Evolutionary conservation across 2,329 filamentous ascomycete species (phyloP).

Genomic region (Aureobasidium zeae): DNA sequence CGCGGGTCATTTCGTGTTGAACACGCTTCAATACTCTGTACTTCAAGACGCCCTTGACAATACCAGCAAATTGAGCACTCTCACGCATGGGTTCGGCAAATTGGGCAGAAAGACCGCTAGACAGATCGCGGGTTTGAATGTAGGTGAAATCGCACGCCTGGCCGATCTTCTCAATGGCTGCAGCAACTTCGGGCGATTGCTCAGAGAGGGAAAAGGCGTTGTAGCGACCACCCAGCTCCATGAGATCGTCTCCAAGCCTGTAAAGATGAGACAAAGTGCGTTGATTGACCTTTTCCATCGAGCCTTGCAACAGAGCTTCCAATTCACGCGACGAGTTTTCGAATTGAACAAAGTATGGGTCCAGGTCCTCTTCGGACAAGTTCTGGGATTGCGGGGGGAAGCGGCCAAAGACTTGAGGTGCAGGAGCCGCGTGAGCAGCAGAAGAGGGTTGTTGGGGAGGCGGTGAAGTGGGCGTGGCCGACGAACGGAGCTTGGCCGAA

Average conservation of each 20-base stretch:
- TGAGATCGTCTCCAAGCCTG: slow-evolving; percentile 74
- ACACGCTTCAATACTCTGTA: slow-evolving; percentile 90
- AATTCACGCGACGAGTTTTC: slow-evolving; percentile 87
- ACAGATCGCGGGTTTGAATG: slow-evolving; percentile 87
- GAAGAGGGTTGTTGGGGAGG: slow-evolving; percentile 43
- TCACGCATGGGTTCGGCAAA: slow-evolving; percentile 98
- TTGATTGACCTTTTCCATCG: slow-evolving; percentile 94
- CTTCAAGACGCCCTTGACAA: slow-evolving; percentile 78
- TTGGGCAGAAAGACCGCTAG: slow-evolving; percentile 75
- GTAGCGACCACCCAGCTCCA: slow-evolving; percentile 88
- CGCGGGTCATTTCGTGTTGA: slow-evolving; percentile 93
- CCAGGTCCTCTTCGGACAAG: slow-evolving; percentile 79
- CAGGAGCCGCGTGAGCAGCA: slow-evolving; percentile 49
- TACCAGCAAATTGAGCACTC: slow-evolving; percentile 91
- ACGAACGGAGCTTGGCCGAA: slow-evolving; percentile 74
- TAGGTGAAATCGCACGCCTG: slow-evolving; percentile 95
- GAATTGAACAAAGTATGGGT: slow-evolving; percentile 92
- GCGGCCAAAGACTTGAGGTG: slow-evolving; percentile 59
- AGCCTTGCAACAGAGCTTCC: slow-evolving; percentile 77
- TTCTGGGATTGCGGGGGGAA: slow-evolving; percentile 73
- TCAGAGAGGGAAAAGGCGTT: slow-evolving; percentile 96
- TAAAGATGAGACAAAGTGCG: slow-evolving; percentile 79
- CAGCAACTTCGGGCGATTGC: slow-evolving; percentile 75
- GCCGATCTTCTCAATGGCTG: slow-evolving; percentile 87
- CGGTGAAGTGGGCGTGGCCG: slow-evolving; percentile 48